A percentile compares a stretch with the other conserved stretches of the same genome.
Conservation (phyloP, 129 eudicot species). For the Centaurea solstitialis region DNA sequence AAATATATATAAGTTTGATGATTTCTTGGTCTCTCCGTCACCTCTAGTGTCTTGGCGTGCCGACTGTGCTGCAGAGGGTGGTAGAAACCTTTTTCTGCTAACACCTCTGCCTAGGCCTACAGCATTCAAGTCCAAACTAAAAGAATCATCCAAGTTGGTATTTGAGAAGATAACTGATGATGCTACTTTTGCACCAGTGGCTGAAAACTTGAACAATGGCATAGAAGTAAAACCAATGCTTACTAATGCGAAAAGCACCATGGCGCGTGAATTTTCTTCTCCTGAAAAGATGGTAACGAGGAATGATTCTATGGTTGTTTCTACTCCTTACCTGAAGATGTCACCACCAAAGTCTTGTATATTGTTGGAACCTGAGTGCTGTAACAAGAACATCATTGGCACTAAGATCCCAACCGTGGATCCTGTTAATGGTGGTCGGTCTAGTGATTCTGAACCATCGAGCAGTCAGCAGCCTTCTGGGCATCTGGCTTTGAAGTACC, state of each 20-base stretch:
- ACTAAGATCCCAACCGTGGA: constrained; percentile 37
- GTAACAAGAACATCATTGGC: constrained; percentile 33
- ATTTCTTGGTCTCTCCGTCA: constrained; percentile 83
- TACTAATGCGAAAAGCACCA: constrained; percentile 21
- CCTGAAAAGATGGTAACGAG: constrained; percentile 35
- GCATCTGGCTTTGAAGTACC: constrained; percentile 50
- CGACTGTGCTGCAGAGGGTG: constrained; percentile 52
- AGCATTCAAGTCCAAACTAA: constrained; percentile 45
- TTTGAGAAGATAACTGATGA: constrained; percentile 16
- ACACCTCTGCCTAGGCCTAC: constrained; percentile 74
- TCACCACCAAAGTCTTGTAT: constrained; percentile 83
- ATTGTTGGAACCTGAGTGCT: constrained; percentile 67
- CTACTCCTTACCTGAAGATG: constrained; percentile 76
- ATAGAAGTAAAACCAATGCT: constrained; percentile 23
- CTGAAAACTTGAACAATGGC: constrained; percentile 23
- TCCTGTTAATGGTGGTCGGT: constrained; percentile 37
- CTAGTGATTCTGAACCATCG: constrained; percentile 53
- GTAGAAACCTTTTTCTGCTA: constrained; percentile 78
- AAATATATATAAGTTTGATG: constrained; percentile 37
- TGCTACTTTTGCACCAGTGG: constrained; percentile 10
- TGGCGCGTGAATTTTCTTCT: constrained; percentile 28
- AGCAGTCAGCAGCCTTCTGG: constrained; percentile 43
- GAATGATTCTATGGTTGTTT: constrained; percentile 40
- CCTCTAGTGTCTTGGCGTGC: constrained; percentile 98
- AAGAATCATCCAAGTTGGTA: constrained; percentile 38